phyloP scores from a whole-genome alignment of 805 yeast species.

The Wickerhamiella kurtzmanii region DNA sequence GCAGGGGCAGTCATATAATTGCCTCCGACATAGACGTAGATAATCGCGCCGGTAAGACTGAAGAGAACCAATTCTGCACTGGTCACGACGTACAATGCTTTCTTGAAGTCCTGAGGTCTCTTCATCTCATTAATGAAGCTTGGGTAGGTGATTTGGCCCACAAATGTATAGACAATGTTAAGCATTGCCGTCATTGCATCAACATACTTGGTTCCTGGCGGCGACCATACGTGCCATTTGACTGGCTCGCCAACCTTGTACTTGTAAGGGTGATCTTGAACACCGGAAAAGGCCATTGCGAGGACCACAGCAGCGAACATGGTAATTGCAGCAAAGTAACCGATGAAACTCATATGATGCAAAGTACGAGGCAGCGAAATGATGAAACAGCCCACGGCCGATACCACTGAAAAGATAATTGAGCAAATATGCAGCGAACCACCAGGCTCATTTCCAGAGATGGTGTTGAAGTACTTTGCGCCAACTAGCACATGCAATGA shows the following conservation, averaged over 20 bases:
- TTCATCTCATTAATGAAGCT: conserved; percentile 49
- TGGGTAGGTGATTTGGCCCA: conserved; percentile 51
- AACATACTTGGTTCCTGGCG: conserved; percentile 39
- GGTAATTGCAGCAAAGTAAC: conserved; percentile 40
- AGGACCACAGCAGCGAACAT: conserved; percentile 45
- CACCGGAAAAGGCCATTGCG: conserved; percentile 41
- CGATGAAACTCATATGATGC: conserved; percentile 38
- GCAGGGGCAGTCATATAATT: conserved; percentile 46
- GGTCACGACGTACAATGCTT: conserved; percentile 42
- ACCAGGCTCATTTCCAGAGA: conserved; percentile 28
- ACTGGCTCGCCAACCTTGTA: conserved; percentile 30
- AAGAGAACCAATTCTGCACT: conserved; percentile 36
- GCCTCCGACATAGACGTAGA: conserved; percentile 44
- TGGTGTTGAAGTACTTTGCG: conserved; percentile 45
- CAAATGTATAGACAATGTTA: conserved; percentile 50
- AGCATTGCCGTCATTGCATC: conserved; percentile 42
- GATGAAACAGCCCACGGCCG: conserved; percentile 36
- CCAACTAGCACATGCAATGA: conserved; percentile 49
- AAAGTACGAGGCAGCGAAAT: conserved; percentile 46
- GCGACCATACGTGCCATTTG: conserved; percentile 37
- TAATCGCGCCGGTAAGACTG: conserved; percentile 42
- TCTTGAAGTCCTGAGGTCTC: conserved; percentile 42
- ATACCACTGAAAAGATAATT: conserved; percentile 38
- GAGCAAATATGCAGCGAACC: conserved; percentile 32
- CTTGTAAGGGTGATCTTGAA: conserved; percentile 36